Evolutionary conservation across 495 filamentous ascomycete species (phyloP).

Genomic region (Amorphotheca resinae): DNA sequence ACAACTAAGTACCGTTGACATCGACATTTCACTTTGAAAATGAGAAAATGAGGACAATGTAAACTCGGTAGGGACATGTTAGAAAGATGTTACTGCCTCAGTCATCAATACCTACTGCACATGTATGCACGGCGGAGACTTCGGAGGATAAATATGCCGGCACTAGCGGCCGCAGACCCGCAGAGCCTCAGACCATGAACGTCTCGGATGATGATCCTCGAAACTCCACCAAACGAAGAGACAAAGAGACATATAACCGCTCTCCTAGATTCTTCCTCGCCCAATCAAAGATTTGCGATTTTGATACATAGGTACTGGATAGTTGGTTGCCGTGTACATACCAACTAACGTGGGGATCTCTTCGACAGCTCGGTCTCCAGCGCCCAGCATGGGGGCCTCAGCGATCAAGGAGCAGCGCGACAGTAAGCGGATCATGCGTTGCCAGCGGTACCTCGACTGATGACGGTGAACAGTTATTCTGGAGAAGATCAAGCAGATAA

Average conservation of each 20-base stretch:
- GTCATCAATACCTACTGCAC: no score
- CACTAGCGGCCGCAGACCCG: neutral
- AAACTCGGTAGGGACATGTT: no score
- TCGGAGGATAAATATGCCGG: no score
- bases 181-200: no score
- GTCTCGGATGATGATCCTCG: neutral
- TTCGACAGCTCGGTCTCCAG: neutral
- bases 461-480: slow-evolving; percentile 33
- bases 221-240: neutral
- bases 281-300: neutral
- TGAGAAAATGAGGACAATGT: no score
- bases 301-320: neutral
- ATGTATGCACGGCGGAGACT: no score
- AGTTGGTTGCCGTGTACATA: neutral
- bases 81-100: neutral
- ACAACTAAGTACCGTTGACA: no score
- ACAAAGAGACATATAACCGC: neutral
- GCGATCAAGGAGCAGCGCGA: slow-evolving; percentile 32
- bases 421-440: slow-evolving; percentile 20
- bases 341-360: neutral
- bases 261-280: neutral
- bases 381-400: slow-evolving; percentile 26
- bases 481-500: slow-evolving; percentile 40
- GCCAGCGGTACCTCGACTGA: neutral
- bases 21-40: no score